Evolutionary conservation across 208 protist genomes (phyloP), one percentile per base, ranked within the genome.

Genomic region (Phytomonas serpens): DNA sequence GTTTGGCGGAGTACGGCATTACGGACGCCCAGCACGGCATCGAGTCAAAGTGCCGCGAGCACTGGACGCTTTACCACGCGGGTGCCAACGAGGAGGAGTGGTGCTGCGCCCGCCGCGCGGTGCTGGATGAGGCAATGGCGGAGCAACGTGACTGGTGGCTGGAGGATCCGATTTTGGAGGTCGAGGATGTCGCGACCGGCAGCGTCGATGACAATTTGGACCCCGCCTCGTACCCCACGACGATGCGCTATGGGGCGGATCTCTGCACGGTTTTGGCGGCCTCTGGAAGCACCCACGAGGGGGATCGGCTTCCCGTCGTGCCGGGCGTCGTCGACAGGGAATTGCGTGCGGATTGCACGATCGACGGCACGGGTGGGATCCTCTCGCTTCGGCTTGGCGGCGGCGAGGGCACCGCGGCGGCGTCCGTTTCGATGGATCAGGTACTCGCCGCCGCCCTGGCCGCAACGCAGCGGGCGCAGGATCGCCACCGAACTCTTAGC

Each of bases 91-190:
- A 77, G n/a, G 78, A 77, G 42, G 91, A 96, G 84, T 96, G 91
- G 91, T 85, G 87, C 30, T 67, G 69, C 32, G 85, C 74, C 34
- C 88, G 91, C 36, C 82, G 88, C 16, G 37, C 57, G 40, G 88
- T 89, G 34, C 79, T 96, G n/a, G 52, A 78, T 42, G 68, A 67
- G 34, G 88, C 91, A 9, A 83, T 92, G 74, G 47, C 63, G 19
- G 68, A 78, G 36, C 87, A 94, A 69, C 85, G 88, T 11, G 88
- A 93, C 71, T 96, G 91, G 89, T 96, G 88, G 88, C 52, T 88
- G 64, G 63, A 77, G 5, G 89, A 95, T 72, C 85, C 87, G 51
- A 82, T 93, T 36, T 77, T 95, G n/a, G 78, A 89, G 61, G 84
- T 92, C 42, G 51, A 47, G 13, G 85, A 88, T 66, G 64, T 80